These are phyloP conservation scores for Asclepias syriaca DNA, from an alignment of 257 asterid genomes.

Conservation along the genomic window DNA sequence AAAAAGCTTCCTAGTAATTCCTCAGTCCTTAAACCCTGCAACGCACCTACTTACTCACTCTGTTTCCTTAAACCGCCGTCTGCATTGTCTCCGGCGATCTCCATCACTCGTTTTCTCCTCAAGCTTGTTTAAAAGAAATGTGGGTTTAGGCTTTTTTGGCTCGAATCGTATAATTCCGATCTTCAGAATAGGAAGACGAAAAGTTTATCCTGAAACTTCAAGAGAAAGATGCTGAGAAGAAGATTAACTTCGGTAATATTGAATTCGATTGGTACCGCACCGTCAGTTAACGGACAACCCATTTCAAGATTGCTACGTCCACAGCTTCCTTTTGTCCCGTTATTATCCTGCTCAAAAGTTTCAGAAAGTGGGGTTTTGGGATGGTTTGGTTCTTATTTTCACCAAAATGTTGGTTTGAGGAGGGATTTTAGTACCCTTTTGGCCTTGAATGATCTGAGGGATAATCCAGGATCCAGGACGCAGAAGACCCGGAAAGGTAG, in stretches of 20 bases:
- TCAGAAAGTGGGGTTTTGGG: slow-evolving; percentile 8
- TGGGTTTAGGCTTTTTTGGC: neutral
- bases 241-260: slow-evolving; percentile 44
- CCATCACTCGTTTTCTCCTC: neutral
- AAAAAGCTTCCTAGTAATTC: neutral
- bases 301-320: slow-evolving; percentile 21
- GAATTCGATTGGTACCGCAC: slow-evolving; percentile 25
- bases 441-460: slow-evolving; percentile 79
- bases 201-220: neutral
- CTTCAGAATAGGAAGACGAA: neutral
- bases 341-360: slow-evolving; percentile 13
- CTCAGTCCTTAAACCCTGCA: neutral
- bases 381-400: slow-evolving; percentile 6
- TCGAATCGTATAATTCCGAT: neutral
- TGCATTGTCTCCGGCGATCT: slow-evolving; percentile 3
- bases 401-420: slow-evolving; percentile 18
- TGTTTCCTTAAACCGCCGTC: neutral
- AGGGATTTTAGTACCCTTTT: slow-evolving; percentile 53
- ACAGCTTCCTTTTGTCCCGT: slow-evolving; percentile 18
- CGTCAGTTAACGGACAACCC: slow-evolving; percentile 22
- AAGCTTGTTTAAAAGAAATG: neutral
- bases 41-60: neutral
- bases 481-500: slow-evolving; percentile 92
- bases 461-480: slow-evolving; percentile 71
- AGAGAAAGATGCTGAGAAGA: slow-evolving; percentile 54